Percentiles rank a stretch among this genome's conserved stretches.
phyloP scores from a whole-genome alignment of 441 rosid species.

The Populus hybrid region DNA sequence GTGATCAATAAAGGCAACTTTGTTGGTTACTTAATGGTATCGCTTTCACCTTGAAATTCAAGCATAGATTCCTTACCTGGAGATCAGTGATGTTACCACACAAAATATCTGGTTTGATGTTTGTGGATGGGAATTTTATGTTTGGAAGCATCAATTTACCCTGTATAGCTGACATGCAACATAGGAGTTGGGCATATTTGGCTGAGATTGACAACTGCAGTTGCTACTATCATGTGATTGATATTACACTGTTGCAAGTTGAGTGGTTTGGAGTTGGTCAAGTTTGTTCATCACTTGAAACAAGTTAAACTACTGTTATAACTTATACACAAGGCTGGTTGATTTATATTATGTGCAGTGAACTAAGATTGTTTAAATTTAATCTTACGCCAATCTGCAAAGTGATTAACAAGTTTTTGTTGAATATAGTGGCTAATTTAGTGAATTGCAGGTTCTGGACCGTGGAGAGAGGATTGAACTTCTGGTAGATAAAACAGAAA shows the following conservation, averaged over 20 bases:
- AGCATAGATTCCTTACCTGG: not conserved
- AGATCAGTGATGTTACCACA: too few species aligned
- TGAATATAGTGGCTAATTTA: not conserved
- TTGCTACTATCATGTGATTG: not conserved
- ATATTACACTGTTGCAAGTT: not conserved
- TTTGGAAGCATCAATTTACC: not conserved
- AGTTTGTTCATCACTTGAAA: not conserved
- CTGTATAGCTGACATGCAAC: not conserved
- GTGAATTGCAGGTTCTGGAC: slow-evolving; percentile 70
- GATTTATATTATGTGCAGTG: too few species aligned
- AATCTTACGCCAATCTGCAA: not conserved
- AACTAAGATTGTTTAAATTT: too few species aligned
- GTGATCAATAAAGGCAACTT: not conserved
- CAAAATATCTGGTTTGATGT: not conserved
- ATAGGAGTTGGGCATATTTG: too few species aligned
- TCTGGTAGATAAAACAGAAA: slow-evolving; percentile 89
- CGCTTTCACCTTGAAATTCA: not conserved
- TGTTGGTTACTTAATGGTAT: too few species aligned
- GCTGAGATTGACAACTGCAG: not conserved
- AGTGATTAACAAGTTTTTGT: not conserved
- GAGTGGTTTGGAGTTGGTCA: not conserved
- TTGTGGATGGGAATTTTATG: not conserved
- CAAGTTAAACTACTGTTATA: not conserved
- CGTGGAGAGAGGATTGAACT: slow-evolving; percentile 96
- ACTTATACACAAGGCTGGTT: too few species aligned